Conservation (phyloP, 2,329 filamentous ascomycete species). For the Trichoderma sp. region DNA sequence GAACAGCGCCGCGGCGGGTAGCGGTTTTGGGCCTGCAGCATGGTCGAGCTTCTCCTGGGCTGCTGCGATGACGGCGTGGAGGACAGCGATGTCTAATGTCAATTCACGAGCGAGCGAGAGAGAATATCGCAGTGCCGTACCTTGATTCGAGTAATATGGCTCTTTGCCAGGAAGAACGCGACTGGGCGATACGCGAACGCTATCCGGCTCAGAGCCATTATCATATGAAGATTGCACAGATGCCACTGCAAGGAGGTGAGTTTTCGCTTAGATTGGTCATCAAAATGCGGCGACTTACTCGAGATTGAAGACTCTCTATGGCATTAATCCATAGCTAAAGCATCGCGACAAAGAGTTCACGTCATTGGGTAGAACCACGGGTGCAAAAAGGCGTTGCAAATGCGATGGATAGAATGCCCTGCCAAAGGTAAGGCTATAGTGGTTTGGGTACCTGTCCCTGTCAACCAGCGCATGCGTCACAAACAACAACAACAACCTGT, state of each 20-base stretch:
- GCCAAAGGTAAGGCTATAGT: neutral
- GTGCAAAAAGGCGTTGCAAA: constrained; percentile 3
- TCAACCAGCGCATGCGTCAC: neutral
- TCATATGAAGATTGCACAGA: constrained; percentile 31
- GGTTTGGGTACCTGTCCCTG: neutral
- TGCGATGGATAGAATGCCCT: neutral
- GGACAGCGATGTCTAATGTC: constrained; percentile 69
- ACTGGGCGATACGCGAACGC: constrained; percentile 34
- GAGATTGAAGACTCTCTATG: constrained; percentile 33
- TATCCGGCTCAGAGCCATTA: constrained; percentile 30
- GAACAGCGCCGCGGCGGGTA: constrained; percentile 78
- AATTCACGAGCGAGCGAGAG: neutral
- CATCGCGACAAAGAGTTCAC: neutral
- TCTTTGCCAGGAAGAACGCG: constrained; percentile 34
- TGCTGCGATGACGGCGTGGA: constrained; percentile 73
- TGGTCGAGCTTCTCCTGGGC: constrained; percentile 65
- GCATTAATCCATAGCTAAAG: constrained; percentile 37
- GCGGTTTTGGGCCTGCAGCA: constrained; percentile 60
- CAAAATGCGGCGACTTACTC: constrained; percentile 25
- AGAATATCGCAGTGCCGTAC: constrained; percentile 37
- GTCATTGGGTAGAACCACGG: neutral
- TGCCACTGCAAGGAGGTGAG: constrained; percentile 28
- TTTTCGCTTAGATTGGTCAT: neutral
- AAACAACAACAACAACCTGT: neutral
- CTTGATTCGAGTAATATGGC: constrained; percentile 62